These are phyloP conservation scores for Debaryomycetaceae sp. DNA, from an alignment of 1,139 yeast species.

Conservation along the genomic window DNA sequence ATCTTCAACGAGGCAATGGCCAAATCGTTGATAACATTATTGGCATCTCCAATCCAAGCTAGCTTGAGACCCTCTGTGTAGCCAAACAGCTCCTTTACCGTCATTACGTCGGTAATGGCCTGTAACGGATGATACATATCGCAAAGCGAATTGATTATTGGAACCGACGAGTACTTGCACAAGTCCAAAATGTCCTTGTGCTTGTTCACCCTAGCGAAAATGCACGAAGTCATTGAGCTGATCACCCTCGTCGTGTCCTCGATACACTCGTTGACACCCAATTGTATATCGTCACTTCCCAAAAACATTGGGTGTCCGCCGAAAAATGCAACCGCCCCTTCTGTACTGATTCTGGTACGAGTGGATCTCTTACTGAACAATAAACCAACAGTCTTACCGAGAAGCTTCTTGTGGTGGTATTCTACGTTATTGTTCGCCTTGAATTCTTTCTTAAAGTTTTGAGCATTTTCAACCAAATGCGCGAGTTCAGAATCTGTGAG, in stretches of 20 bases:
- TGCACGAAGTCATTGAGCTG: constrained; percentile 83
- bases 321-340: constrained; percentile 80
- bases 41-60: constrained; percentile 93
- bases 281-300: constrained; percentile 85
- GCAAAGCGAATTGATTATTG: constrained; percentile 81
- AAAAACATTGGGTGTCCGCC: constrained; percentile 91
- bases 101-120: constrained; percentile 78
- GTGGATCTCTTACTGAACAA: constrained; percentile 82
- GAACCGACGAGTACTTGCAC: constrained; percentile 67
- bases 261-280: constrained; percentile 81
- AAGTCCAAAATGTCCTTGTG: constrained; percentile 72
- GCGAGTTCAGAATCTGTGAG: constrained; percentile 58
- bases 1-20: constrained; percentile 73
- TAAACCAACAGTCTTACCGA: constrained; percentile 72
- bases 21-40: constrained; percentile 83
- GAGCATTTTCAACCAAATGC: constrained; percentile 59
- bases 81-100: constrained; percentile 69
- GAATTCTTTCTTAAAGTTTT: constrained; percentile 48
- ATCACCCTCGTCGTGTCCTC: constrained; percentile 81
- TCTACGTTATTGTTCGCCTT: constrained; percentile 44
- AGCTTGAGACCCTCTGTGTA: constrained; percentile 55
- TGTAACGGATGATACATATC: constrained; percentile 85
- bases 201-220: constrained; percentile 80
- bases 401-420: constrained; percentile 45
- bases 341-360: constrained; percentile 81